Percentiles rank a stretch among this genome's conserved stretches.
These are phyloP conservation scores for Cladosporium sp. DNA, from an alignment of 2,329 filamentous ascomycete species.

Conservation along the genomic window DNA sequence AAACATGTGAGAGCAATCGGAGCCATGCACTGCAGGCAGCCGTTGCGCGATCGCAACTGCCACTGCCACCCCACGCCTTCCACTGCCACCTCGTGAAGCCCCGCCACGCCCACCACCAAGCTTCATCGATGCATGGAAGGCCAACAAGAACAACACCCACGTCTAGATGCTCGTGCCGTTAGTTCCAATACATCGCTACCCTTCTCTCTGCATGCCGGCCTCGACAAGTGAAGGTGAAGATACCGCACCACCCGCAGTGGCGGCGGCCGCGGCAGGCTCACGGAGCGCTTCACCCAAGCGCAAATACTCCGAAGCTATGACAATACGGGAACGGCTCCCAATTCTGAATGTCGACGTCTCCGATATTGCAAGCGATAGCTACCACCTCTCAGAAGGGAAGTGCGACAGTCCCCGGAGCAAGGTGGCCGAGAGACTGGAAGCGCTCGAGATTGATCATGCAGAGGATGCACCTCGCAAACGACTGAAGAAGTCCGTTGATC, in stretches of 20 bases:
- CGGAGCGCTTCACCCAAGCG: constrained; percentile 9
- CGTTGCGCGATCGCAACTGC: not conserved
- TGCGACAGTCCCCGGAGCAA: constrained; percentile 27
- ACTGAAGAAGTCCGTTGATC: constrained; percentile 1
- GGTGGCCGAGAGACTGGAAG: constrained; percentile 25
- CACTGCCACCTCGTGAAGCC: not conserved
- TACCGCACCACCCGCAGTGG: not conserved
- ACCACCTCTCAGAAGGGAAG: not conserved
- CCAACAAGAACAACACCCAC: not conserved
- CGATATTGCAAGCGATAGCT: not conserved
- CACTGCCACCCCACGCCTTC: not conserved
- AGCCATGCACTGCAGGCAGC: too few species aligned
- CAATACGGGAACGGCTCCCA: constrained; percentile 8
- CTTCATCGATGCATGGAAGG: too few species aligned
- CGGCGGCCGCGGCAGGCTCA: not conserved
- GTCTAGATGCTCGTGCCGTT: not conserved
- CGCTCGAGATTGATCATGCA: constrained; percentile 16
- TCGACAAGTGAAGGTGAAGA: not conserved
- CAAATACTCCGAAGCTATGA: constrained; percentile 9
- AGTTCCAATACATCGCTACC: not conserved
- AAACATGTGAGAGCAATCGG: too few species aligned
- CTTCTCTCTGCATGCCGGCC: not conserved
- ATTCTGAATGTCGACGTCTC: constrained; percentile 1
- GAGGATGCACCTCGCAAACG: constrained; percentile 1
- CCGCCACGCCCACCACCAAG: not conserved